A percentile compares a stretch with the other conserved stretches of the same genome.
phyloP scores from a whole-genome alignment of 2,329 filamentous ascomycete species.

The Cytospora chrysosperma region DNA sequence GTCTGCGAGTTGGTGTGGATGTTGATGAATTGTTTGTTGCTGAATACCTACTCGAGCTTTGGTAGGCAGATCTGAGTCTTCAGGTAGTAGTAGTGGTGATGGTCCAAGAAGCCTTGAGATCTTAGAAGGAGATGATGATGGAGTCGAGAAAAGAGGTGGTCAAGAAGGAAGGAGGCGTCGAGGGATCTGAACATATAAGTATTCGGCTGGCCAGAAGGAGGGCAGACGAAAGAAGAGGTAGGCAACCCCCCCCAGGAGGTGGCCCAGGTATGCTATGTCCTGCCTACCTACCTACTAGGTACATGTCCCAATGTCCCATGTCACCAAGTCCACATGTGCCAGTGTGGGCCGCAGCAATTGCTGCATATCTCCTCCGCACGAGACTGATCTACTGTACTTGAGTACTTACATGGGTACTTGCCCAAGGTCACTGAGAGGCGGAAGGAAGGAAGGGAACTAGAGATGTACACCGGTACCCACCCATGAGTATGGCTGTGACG shows the following conservation, averaged over 20 bases:
- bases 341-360: neutral
- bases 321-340: too few relatives aligned
- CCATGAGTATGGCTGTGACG: neutral
- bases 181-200: constrained; percentile 17
- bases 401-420: too few relatives aligned
- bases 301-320: too few relatives aligned
- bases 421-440: neutral
- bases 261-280: neutral
- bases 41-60: neutral
- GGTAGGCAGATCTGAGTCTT: neutral
- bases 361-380: neutral
- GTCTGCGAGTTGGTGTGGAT: neutral
- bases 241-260: constrained; percentile 8
- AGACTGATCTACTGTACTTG: neutral
- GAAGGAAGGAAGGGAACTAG: neutral
- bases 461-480: neutral
- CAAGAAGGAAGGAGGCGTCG: constrained; percentile 5
- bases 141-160: neutral
- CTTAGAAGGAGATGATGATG: neutral
- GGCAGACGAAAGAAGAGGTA: neutral
- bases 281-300: neutral
- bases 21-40: neutral
- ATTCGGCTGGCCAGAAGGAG: constrained; percentile 7
- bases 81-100: too few relatives aligned
- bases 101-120: neutral